Evolutionary conservation across 371 early-diverging fungal species (phyloP), one percentile per base, ranked within the genome.

Genomic region (Mucor plumbeus): DNA sequence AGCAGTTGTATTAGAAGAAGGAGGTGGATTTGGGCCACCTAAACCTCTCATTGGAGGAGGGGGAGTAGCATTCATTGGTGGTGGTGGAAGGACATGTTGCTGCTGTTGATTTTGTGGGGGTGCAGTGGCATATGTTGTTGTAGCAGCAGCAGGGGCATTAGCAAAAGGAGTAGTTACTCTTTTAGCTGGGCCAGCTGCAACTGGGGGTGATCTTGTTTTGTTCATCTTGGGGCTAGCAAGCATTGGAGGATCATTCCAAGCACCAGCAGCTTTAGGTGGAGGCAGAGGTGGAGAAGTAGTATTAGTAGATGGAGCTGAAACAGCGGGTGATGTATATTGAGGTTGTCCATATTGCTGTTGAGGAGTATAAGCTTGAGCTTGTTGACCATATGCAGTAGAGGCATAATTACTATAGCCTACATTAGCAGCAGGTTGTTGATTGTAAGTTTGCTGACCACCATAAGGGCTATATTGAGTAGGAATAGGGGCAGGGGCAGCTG

Each of bases 211-310:
- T 69, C 71, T 57, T 64, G 67, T 8, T 58, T 59, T 47, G 19
- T 53, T 59, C 56, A 38, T 71, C 43, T 38, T 58, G 40, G 10
- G 74, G 68, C 53, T 35, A 73, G 47, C 10, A 67, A 64, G 26
- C 68, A 79, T 70, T 15, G 80, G 87, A 19, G 86, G 86, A 69
- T 88, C 87, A 66, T 88, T 87, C 87, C 87, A 87, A 31, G 77
- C 77, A 58, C 77, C 80, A 13, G 70, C 60, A 19, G 66, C 54
- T 31, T 65, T 60, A 53, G 68, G 65, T 19, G 67, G 68, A 35
- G 70, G 69, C 19, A 77, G 77, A 36, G 64, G 55, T n/a, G 64
- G 38, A 33, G 61, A 44, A 21, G 50, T 50, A 13, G 53, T 36
- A 21, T 57, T 66, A 33, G 67, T 68, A 38, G 72, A 66, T 35